Conservation (phyloP, 2,329 filamentous ascomycete genomes). For the Microcera coccophila region DNA sequence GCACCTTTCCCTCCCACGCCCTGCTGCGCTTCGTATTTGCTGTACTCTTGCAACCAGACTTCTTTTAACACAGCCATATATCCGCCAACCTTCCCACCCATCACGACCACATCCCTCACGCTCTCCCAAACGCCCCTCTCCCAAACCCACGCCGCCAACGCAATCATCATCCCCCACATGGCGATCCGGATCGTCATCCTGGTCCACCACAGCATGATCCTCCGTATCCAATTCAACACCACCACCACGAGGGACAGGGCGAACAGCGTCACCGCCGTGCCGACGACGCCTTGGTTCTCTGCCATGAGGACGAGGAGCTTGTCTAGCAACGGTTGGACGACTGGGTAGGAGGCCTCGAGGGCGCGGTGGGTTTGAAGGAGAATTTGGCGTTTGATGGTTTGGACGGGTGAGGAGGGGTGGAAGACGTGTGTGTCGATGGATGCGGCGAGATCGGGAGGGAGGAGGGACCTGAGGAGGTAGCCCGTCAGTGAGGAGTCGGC, state of each 20-base stretch:
- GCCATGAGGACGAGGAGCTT: slow-evolving; percentile 32
- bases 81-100: slow-evolving; percentile 42
- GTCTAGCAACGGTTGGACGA: slow-evolving; percentile 43
- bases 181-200: slow-evolving; percentile 58
- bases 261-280: slow-evolving; percentile 31
- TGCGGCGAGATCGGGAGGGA: slow-evolving; percentile 43
- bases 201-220: slow-evolving; percentile 74
- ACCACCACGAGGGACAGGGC: slow-evolving; percentile 54
- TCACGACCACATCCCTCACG: slow-evolving; percentile 51
- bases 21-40: slow-evolving; percentile 51
- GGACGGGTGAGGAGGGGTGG: slow-evolving; percentile 43
- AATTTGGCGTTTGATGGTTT: slow-evolving; percentile 36
- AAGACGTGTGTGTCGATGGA: slow-evolving; percentile 47
- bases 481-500: slow-evolving; percentile 28
- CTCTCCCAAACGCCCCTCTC: slow-evolving; percentile 65
- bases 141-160: slow-evolving; percentile 54
- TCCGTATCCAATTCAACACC: slow-evolving; percentile 66
- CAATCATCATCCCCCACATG: slow-evolving; percentile 60
- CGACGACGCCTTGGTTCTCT: slow-evolving; percentile 33
- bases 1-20: slow-evolving; percentile 18
- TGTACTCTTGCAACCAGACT: slow-evolving; percentile 56
- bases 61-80: slow-evolving; percentile 48
- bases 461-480: slow-evolving; percentile 38
- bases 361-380: slow-evolving; percentile 27
- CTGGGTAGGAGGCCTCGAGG: slow-evolving; percentile 35